Conservation (phyloP, 2,329 filamentous ascomycete genomes). For the Sporothrix sp. region DNA sequence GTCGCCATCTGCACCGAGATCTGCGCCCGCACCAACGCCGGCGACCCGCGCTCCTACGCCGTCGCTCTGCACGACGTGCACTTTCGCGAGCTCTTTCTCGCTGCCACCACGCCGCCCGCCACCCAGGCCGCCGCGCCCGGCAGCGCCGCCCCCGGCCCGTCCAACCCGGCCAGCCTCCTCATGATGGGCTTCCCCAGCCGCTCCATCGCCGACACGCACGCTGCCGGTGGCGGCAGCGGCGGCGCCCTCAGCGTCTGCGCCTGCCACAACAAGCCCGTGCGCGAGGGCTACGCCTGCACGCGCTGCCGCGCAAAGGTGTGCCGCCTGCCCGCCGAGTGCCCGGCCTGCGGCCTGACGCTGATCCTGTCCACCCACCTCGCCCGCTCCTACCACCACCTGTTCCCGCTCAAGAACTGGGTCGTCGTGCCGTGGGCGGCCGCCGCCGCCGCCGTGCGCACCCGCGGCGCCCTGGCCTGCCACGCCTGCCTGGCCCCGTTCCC, state of each 20-base stretch:
- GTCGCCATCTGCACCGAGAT: constrained; percentile 88
- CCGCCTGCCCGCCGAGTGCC: constrained; percentile 80
- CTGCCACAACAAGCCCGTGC: constrained; percentile 73
- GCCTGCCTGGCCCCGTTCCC: constrained; percentile 71
- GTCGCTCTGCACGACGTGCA: constrained; percentile 82
- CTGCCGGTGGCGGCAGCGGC: constrained; percentile 52
- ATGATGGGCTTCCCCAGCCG: constrained; percentile 98
- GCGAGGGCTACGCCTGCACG: constrained; percentile 85
- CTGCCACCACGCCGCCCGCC: constrained; percentile 79
- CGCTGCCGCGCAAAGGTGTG: constrained; percentile 85
- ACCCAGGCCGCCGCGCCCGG: constrained; percentile 52
- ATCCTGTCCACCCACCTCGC: constrained; percentile 91
- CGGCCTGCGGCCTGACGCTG: constrained; percentile 80
- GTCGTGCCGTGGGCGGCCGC: constrained; percentile 80
- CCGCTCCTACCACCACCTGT: constrained; percentile 86
- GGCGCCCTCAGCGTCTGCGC: constrained; percentile 68
- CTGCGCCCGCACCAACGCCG: constrained; percentile 72
- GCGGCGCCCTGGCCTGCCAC: constrained; percentile 52
- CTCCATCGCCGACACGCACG: constrained; percentile 57
- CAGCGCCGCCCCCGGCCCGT: background rate
- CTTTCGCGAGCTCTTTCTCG: constrained; percentile 81
- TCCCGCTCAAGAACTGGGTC: constrained; percentile 81
- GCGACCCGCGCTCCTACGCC: constrained; percentile 53
- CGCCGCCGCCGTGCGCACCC: constrained; percentile 29
- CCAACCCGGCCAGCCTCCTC: constrained; percentile 52